These are phyloP conservation scores for Thalia dealbata DNA, from an alignment of 176 grass and related monocot genomes.

Conservation along the genomic window DNA sequence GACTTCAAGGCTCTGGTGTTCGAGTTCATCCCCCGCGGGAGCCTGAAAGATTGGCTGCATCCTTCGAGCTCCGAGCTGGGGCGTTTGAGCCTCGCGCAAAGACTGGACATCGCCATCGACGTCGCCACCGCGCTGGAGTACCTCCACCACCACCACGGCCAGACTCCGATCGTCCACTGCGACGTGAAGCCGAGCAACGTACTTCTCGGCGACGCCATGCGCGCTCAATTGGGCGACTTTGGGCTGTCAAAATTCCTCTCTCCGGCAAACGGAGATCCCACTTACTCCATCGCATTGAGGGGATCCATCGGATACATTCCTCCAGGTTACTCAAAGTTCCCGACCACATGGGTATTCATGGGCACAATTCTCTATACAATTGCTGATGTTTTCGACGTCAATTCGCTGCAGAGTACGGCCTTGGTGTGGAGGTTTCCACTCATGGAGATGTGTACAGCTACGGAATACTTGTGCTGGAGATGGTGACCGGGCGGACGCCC, in stretches of 20 bases:
- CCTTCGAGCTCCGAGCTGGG: too few relatives aligned
- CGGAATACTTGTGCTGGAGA: conserved; percentile 33
- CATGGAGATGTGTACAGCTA: conserved; percentile 34
- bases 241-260: background rate
- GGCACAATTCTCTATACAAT: background rate
- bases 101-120: conserved; percentile 14
- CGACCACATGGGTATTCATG: background rate
- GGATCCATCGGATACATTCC: conserved; percentile 15
- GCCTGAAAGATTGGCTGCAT: background rate
- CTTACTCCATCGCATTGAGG: background rate
- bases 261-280: background rate
- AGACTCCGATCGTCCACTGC: background rate
- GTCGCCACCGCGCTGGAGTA: conserved; percentile 7
- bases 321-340: background rate
- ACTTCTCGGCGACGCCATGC: conserved; percentile 10
- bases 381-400: background rate
- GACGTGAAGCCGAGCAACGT: conserved; percentile 20
- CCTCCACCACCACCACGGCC: background rate
- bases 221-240: conserved; percentile 5
- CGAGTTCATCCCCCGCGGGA: conserved; percentile 1
- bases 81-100: background rate
- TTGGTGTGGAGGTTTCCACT: conserved; percentile 9
- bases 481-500: conserved; percentile 13
- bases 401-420: conserved; percentile 23
- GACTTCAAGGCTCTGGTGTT: conserved; percentile 15